A percentile compares a stretch with the other conserved stretches of the same genome.
Conservation (phyloP, 495 filamentous ascomycete species). For the Trichodelitschia bisporula region DNA sequence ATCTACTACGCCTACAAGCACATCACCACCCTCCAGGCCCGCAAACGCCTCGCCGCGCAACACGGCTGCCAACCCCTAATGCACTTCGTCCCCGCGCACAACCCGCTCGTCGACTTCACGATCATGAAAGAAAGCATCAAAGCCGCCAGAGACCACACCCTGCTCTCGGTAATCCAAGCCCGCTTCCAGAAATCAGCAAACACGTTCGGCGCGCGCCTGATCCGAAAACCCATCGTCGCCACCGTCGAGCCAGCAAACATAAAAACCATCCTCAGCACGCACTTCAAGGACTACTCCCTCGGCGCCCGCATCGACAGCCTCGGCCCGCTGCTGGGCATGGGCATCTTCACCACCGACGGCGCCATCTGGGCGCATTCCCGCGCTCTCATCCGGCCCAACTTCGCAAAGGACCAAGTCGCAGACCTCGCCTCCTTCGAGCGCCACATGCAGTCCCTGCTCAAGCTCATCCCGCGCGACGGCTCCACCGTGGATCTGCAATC, state of each 20-base stretch:
- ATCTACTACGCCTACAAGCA: too few relatives aligned
- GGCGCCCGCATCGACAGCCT: conserved; percentile 24
- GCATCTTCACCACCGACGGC: conserved; percentile 50
- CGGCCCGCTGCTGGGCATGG: conserved; percentile 33
- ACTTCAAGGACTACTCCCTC: conserved; percentile 35
- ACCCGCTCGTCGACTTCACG: too few relatives aligned
- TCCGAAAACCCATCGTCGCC: conserved; percentile 12
- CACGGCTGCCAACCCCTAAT: too few relatives aligned
- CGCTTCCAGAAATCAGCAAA: conserved; percentile 8
- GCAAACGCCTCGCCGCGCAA: too few relatives aligned
- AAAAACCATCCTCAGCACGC: conserved; percentile 31
- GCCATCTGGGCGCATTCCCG: conserved; percentile 38
- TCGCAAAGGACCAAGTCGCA: conserved; percentile 31
- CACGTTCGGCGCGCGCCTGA: conserved; percentile 7
- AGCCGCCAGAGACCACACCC: too few relatives aligned
- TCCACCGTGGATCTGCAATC: conserved; percentile 34
- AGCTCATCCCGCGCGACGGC: conserved; percentile 22
- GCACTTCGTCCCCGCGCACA: too few relatives aligned
- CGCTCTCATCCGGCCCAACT: conserved; percentile 36
- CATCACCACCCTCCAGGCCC: too few relatives aligned
- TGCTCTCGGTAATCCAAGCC: too few relatives aligned
- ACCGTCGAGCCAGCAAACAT: conserved; percentile 40
- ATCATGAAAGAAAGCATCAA: too few relatives aligned
- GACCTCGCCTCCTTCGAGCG: conserved; percentile 33
- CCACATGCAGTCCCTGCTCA: conserved; percentile 28